Evolutionary conservation across 2,329 filamentous ascomycete genomes (phyloP).

Genomic region (Trichoderma brevicompactum): DNA sequence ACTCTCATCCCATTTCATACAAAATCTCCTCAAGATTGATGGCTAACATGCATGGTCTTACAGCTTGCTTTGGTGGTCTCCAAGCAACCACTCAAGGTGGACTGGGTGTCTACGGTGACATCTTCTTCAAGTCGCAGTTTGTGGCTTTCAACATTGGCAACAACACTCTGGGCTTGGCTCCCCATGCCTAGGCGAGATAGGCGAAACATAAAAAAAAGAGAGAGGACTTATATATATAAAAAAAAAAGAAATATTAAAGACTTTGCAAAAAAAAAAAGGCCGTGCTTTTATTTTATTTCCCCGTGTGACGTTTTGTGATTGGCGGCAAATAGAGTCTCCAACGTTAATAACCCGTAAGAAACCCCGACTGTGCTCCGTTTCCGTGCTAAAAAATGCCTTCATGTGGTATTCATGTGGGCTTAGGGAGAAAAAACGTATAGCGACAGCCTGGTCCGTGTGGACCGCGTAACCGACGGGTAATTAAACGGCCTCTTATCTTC

Average conservation of each 20-base stretch:
- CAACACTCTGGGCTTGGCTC: conserved; percentile 57
- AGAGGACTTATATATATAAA: not conserved
- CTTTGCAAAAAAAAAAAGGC: conserved; percentile 13
- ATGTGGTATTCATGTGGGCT: not conserved
- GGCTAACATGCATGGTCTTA: conserved; percentile 32
- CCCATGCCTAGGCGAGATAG: conserved; percentile 31
- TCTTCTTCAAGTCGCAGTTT: conserved; percentile 66
- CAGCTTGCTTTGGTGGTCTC: conserved; percentile 69
- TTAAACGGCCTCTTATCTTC: not conserved
- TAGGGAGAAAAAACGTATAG: not conserved
- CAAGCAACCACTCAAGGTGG: conserved; percentile 57
- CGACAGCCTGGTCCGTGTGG: not conserved
- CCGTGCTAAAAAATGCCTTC: not conserved
- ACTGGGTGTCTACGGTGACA: conserved; percentile 66
- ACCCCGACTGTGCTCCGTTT: not conserved
- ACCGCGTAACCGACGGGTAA: conserved; percentile 3
- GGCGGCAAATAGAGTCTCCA: not conserved
- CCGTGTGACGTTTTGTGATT: conserved; percentile 14
- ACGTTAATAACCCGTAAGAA: not conserved
- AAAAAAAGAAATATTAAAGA: conserved; percentile 23
- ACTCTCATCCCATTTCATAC: not conserved
- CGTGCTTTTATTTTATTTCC: not conserved
- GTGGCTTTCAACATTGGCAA: conserved; percentile 62
- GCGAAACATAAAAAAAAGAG: conserved; percentile 12
- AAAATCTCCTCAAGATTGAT: not conserved